Conservation (phyloP, 2,329 filamentous ascomycete species). For the Sclerotinia nivalis region DNA sequence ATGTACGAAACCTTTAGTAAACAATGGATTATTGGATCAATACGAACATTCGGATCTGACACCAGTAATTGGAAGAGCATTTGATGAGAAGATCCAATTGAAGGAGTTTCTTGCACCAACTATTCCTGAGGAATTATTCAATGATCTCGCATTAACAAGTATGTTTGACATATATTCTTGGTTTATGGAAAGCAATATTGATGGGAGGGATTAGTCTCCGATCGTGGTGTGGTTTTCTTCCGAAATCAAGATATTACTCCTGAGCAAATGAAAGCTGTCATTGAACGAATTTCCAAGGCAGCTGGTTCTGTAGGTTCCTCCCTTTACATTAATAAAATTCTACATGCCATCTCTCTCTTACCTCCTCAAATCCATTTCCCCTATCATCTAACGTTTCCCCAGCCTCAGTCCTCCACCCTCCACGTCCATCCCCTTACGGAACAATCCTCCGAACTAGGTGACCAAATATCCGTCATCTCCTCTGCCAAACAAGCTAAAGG, state of each 20-base stretch:
- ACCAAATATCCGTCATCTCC: conserved; percentile 58
- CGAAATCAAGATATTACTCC: conserved; percentile 50
- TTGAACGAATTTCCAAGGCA: conserved; percentile 32
- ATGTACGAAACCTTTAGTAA: conserved; percentile 21
- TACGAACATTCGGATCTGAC: conserved; percentile 32
- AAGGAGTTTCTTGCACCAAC: conserved; percentile 53
- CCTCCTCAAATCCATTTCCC: background rate
- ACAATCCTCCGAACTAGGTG: conserved; percentile 53
- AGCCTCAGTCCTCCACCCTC: conserved; percentile 47
- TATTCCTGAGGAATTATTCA: conserved; percentile 43
- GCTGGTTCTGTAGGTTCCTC: conserved; percentile 22
- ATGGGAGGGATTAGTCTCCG: conserved; percentile 56
- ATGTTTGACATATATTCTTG: conserved; percentile 30
- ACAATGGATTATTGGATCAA: conserved; percentile 30
- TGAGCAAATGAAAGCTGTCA: conserved; percentile 47
- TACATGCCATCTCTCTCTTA: background rate
- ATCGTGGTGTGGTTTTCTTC: conserved; percentile 58
- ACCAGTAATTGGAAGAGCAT: conserved; percentile 54
- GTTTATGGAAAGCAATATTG: background rate
- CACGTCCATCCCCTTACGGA: conserved; percentile 56
- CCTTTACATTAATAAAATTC: background rate
- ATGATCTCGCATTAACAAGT: conserved; percentile 56
- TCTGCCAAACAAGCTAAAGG: conserved; percentile 44
- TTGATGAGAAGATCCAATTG: conserved; percentile 53
- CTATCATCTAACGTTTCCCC: background rate